Conservation (phyloP, 2,329 filamentous ascomycete species). For the Ambrosiella xylebori region DNA sequence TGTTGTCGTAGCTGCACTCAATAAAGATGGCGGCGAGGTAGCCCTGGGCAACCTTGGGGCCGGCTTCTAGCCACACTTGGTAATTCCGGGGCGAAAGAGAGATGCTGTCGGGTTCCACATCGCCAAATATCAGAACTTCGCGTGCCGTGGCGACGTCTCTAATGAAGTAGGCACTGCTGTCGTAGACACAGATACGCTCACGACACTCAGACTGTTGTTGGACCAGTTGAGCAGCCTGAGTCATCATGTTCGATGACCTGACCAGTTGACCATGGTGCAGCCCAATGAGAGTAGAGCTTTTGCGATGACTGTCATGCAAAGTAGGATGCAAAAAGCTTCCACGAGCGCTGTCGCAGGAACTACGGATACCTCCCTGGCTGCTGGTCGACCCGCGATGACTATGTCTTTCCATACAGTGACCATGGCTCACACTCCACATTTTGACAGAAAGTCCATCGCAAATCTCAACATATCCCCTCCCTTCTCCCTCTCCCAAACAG, state of each 20-base stretch:
- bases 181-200: conserved; percentile 50
- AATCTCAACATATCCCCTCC: conserved; percentile 71
- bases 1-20: conserved; percentile 84
- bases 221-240: conserved; percentile 13
- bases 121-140: conserved; percentile 86
- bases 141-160: conserved; percentile 50
- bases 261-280: conserved; percentile 8
- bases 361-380: conserved; percentile 31
- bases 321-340: conserved; percentile 16
- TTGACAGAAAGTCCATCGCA: conserved; percentile 81
- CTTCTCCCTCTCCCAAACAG: conserved; percentile 62
- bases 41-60: conserved; percentile 61
- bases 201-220: conserved; percentile 18
- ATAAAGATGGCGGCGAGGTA: conserved; percentile 72
- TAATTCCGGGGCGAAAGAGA: conserved; percentile 66
- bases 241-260: conserved; percentile 8
- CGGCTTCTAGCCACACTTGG: conserved; percentile 76
- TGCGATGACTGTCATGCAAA: conserved; percentile 2
- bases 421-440: conserved; percentile 75
- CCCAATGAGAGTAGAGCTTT: conserved; percentile 7
- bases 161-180: conserved; percentile 89
- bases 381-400: conserved; percentile 42
- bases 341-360: conserved; percentile 29
- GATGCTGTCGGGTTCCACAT: conserved; percentile 81
- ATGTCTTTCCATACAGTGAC: conserved; percentile 65